Conservation (phyloP, 352 stramenopile species). For the Bremia lactucae region DNA sequence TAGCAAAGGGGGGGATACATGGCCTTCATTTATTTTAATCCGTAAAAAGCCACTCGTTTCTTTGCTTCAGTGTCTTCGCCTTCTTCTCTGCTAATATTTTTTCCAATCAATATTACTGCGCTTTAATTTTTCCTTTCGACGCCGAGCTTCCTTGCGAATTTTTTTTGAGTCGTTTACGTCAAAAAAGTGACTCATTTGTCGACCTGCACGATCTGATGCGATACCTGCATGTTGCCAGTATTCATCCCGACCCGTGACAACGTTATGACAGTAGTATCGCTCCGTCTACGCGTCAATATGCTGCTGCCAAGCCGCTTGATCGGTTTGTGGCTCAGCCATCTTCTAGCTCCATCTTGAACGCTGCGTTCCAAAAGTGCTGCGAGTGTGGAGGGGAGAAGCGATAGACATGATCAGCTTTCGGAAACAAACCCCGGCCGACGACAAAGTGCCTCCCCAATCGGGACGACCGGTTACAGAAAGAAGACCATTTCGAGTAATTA, state of each 20-base stretch:
- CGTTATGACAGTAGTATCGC: constrained; percentile 82
- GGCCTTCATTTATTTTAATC: constrained; percentile 27
- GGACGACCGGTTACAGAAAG: constrained; percentile 33
- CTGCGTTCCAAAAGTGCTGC: constrained; percentile 70
- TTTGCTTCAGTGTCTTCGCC: constrained; percentile 73
- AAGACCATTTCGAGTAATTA: not conserved
- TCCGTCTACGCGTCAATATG: constrained; percentile 73
- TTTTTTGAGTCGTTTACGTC: constrained; percentile 65
- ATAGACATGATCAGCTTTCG: constrained; percentile 70
- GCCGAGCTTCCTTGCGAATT: constrained; percentile 67
- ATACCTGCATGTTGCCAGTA: constrained; percentile 55
- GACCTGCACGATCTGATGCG: constrained; percentile 55
- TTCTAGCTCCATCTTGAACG: constrained; percentile 30
- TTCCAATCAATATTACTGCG: constrained; percentile 83
- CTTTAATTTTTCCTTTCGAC: constrained; percentile 73
- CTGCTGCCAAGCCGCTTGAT: constrained; percentile 67
- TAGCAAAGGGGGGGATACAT: too few species aligned
- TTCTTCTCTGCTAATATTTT: constrained; percentile 78
- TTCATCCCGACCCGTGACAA: constrained; percentile 49
- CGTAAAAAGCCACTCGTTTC: constrained; percentile 79
- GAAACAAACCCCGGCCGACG: constrained; percentile 54
- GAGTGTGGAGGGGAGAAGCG: constrained; percentile 62
- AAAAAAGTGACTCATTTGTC: constrained; percentile 85
- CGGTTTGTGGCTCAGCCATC: constrained; percentile 2
- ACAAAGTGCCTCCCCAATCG: constrained; percentile 68